Evolutionary conservation across 805 yeast species (phyloP), one percentile per base, ranked within the genome.

Genomic region (Babjeviella inositovora): DNA sequence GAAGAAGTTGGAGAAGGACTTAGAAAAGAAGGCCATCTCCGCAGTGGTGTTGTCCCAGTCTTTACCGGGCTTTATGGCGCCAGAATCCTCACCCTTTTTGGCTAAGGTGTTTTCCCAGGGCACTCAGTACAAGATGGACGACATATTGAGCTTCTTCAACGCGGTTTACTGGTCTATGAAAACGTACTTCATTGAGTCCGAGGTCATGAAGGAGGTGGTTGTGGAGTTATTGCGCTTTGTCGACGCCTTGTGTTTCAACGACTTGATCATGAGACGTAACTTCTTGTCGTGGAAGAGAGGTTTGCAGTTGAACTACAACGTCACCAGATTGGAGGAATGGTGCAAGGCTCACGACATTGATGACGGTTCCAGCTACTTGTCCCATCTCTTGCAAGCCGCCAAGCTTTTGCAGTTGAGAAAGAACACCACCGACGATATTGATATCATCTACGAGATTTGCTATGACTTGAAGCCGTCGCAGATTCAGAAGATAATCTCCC

Each of bases 281-380:
- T 92, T 87, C 53, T 56, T 87, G 43, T 76, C 94, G 7, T 90
- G 98, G 98, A 90, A 87, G 56, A 75, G 98, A 44, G 97, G 97
- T 22, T 63, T 90, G 36, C 98, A 90, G 52, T 70, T 90, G 51
- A 90, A 84, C 47, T 90, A 90, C 54, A 90, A 90, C 47, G 92
- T 85, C 25, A 90, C 98, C 3, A 69, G 97, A 40, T 63, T 90
- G 38, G 96, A 84, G 48, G 99, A 90, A 53, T 90, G 98, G 98
- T 87, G 97, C 51, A 87, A 82, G 54, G 70, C 82, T 6, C 95
- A 87, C 46, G 85, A 77, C 24, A 69, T 90, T 31, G 76, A 77
- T 23, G 94, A 85, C 43, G 93, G 92, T 2, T 67, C 87, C 4
- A 69, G 72, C 18, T 72, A 82, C 41, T 62, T 90, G 43, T 73